A percentile compares a stretch with the other conserved stretches of the same genome.
Evolutionary conservation across 2,329 filamentous ascomycete species (phyloP).

Genomic region (Fusarium subglutinans): DNA sequence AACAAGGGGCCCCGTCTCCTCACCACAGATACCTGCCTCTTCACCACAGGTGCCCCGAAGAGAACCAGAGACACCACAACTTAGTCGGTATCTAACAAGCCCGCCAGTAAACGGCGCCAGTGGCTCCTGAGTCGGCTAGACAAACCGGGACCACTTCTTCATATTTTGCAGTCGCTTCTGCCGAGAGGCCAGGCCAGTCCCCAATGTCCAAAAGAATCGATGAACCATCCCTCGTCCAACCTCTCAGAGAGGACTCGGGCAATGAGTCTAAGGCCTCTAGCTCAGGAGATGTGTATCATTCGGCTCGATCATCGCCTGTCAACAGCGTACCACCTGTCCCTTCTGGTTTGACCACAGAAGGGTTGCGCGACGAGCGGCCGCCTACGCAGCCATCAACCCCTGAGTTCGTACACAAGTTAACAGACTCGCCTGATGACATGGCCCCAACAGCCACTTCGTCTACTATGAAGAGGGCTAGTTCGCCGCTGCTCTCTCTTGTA

Average conservation of each 20-base stretch:
- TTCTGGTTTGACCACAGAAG: slow-evolving; percentile 20
- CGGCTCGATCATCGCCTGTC: slow-evolving; percentile 36
- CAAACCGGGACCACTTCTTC: slow-evolving; percentile 10
- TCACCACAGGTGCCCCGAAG: slow-evolving; percentile 25
- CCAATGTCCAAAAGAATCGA: slow-evolving; percentile 15
- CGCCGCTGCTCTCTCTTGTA: slow-evolving; percentile 11
- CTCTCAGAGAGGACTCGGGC: slow-evolving; percentile 32
- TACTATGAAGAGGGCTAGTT: slow-evolving; percentile 19
- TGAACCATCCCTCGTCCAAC: slow-evolving; percentile 24
- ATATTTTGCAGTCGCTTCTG: slow-evolving; percentile 17
- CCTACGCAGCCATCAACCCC: not conserved
- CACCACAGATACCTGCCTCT: slow-evolving; percentile 25
- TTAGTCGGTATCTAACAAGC: slow-evolving; percentile 2
- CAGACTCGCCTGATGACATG: slow-evolving; percentile 16
- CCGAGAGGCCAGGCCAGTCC: slow-evolving; percentile 3
- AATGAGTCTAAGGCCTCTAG: slow-evolving; percentile 30
- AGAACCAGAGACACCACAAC: slow-evolving; percentile 17
- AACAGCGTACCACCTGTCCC: slow-evolving; percentile 10
- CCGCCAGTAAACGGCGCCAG: slow-evolving; percentile 5
- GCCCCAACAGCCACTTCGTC: not conserved
- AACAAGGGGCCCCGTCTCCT: slow-evolving; percentile 38
- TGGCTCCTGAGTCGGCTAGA: not conserved
- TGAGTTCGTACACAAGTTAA: slow-evolving; percentile 27
- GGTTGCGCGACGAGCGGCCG: not conserved
- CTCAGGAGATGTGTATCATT: slow-evolving; percentile 32